A percentile compares a stretch with the other conserved stretches of the same genome.
Conservation (phyloP, 352 stramenopile species). For the Blastocystis sp. region DNA sequence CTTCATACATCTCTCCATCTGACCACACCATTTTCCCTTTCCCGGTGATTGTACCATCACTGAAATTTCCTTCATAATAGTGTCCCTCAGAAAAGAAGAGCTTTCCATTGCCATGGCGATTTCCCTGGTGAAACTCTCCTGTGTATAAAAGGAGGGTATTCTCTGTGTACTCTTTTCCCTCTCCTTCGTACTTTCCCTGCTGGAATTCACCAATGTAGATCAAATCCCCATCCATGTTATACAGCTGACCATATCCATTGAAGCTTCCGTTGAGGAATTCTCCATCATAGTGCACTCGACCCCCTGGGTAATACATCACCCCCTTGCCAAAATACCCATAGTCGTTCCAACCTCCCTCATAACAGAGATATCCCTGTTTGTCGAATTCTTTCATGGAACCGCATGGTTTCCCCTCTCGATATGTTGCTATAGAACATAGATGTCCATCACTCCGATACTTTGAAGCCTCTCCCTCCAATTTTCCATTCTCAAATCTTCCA, state of each 20-base stretch:
- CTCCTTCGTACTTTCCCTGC: not conserved
- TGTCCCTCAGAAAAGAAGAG: slow-evolving; percentile 32
- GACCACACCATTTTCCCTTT: slow-evolving; percentile 5
- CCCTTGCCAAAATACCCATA: not conserved
- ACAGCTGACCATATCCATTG: slow-evolving; percentile 14
- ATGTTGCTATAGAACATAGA: not conserved
- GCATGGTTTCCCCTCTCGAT: not conserved
- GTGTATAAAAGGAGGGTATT: not conserved
- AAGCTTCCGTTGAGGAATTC: not conserved
- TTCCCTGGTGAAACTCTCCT: not conserved
- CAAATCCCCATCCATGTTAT: not conserved
- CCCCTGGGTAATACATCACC: not conserved
- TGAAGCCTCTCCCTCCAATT: not conserved
- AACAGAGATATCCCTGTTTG: not conserved
- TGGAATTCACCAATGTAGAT: slow-evolving; percentile 37
- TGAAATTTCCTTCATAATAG: slow-evolving; percentile 34
- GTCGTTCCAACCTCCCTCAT: not conserved
- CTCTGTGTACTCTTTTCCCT: slow-evolving; percentile 13
- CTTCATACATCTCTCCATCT: not conserved
- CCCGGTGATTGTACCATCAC: not conserved
- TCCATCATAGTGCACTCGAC: slow-evolving; percentile 21
- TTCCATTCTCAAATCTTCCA: not conserved
- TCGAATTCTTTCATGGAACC: not conserved
- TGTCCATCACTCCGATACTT: not conserved
- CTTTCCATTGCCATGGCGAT: not conserved